Conservation (phyloP, 2,329 filamentous ascomycete genomes). For the Triangularia verruculosa region DNA sequence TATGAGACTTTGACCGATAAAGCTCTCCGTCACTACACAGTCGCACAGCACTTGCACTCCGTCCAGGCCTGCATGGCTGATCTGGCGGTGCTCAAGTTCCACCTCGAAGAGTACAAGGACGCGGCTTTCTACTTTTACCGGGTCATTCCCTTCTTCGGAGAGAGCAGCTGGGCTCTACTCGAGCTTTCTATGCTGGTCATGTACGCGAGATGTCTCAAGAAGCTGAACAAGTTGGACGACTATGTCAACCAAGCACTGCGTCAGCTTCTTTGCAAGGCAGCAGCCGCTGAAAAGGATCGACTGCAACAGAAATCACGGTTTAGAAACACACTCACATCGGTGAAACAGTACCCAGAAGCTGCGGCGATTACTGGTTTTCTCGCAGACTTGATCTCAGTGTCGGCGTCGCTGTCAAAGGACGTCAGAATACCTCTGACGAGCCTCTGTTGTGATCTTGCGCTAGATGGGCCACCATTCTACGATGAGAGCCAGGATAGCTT, state of each 20-base stretch:
- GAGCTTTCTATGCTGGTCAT: conserved; percentile 83
- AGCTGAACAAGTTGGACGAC: conserved; percentile 72
- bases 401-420: conserved; percentile 50
- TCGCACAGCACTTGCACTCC: conserved; percentile 74
- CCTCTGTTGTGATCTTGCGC: conserved; percentile 68
- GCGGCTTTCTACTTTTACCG: conserved; percentile 77
- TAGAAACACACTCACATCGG: conserved; percentile 28
- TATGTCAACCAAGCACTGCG: conserved; percentile 73
- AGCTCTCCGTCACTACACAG: conserved; percentile 76
- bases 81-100: conserved; percentile 78
- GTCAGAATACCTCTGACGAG: conserved; percentile 65
- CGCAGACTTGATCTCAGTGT: conserved; percentile 45
- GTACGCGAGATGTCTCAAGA: conserved; percentile 78
- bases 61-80: conserved; percentile 78
- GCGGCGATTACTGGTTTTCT: conserved; percentile 48
- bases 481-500: conserved; percentile 72
- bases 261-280: conserved; percentile 68
- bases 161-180: conserved; percentile 72
- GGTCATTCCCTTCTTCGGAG: conserved; percentile 75
- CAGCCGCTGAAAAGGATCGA: conserved; percentile 51
- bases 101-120: conserved; percentile 67
- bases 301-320: conserved; percentile 39
- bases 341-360: conserved; percentile 33
- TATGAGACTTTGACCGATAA: conserved; percentile 80
- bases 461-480: conserved; percentile 68